These are phyloP conservation scores for Penicillium bialowiezense DNA, from an alignment of 495 filamentous ascomycete species.

Conservation along the genomic window DNA sequence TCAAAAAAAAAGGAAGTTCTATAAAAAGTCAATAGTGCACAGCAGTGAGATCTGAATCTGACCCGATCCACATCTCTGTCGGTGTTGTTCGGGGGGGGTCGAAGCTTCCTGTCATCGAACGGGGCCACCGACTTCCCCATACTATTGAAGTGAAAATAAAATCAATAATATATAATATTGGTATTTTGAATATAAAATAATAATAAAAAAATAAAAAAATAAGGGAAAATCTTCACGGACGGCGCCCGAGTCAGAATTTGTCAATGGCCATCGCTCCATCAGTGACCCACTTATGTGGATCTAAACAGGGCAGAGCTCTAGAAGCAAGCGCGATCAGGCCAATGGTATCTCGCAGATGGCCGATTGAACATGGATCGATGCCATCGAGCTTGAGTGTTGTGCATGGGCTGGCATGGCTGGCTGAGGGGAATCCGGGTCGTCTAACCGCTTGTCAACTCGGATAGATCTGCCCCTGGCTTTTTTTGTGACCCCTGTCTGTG, in stretches of 20 bases:
- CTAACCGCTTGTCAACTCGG: slow-evolving; percentile 26
- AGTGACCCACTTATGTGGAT: not conserved
- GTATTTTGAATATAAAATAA: not conserved
- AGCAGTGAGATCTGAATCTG: not conserved
- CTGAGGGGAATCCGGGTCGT: slow-evolving; percentile 22
- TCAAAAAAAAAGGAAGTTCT: slow-evolving; percentile 2
- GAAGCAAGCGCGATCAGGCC: slow-evolving; percentile 13
- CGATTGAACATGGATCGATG: slow-evolving; percentile 20
- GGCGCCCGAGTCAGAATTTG: slow-evolving; percentile 4
- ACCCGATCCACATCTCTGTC: slow-evolving; percentile 10
- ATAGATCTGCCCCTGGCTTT: slow-evolving; percentile 23
- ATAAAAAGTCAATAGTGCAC: not conserved
- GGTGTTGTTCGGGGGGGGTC: slow-evolving; percentile 23
- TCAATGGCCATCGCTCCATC: not conserved
- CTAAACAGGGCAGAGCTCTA: slow-evolving; percentile 1
- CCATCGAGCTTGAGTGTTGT: slow-evolving; percentile 22
- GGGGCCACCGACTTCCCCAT: slow-evolving; percentile 9
- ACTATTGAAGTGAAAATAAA: slow-evolving; percentile 7
- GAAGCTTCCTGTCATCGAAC: slow-evolving; percentile 11
- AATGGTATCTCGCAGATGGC: slow-evolving; percentile 9
- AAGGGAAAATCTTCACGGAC: slow-evolving; percentile 2
- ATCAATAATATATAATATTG: not conserved
- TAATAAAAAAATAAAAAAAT: not conserved
- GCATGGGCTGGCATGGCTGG: slow-evolving; percentile 24
- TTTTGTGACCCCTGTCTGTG: slow-evolving; percentile 7